Evolutionary conservation across 2,329 filamentous ascomycete species (phyloP), one percentile per base, ranked within the genome.

Genomic region (Arthrinium phaeospermum): DNA sequence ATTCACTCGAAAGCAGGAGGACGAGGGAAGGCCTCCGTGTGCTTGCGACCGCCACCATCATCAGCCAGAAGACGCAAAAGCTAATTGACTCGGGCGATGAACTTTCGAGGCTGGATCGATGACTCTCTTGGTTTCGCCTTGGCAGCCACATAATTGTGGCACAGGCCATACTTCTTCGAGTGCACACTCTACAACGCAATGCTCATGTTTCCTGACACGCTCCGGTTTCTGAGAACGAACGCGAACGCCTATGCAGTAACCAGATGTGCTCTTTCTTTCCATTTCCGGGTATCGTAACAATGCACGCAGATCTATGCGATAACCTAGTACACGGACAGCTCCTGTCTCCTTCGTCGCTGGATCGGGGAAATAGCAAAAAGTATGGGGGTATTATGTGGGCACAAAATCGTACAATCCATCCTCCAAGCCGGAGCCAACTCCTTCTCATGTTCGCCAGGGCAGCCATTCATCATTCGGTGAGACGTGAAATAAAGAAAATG

Each of bases 201-300:
- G 57, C 57, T 41, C 57, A 41, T 57, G 14, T 57, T 57, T 30
- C 14, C 27, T 30, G 51, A 47, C 16, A 47, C 45, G 45, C 45
- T 47, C 47, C 24, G 24, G n/a, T 24, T 51, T 51, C 49, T n/a
- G n/a, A 34, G 34, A 41, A 12, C 34, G 34, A 41, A 64, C 16
- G 22, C 34, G 57, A 41, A 37, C 22, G 57, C 34, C 19, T 64
- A 64, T 64, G 57, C 57, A 41, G 22, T 64, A 64, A 12, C 34
- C 57, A 64, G 14, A 64, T 64, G 34, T 64, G 57, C 57, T 64
- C 57, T 37, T 64, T 64, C 57, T 64, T 61, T 64, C 57, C 57
- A 64, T 64, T 64, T 41, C 37, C 57, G 57, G 57, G 57, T 64
- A 64, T 64, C 57, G 57, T 64, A 64, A 64, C n/a, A 64, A 64